Evolutionary conservation across 371 early-diverging fungal genomes (phyloP).

Genomic region (Mortierella sp.): DNA sequence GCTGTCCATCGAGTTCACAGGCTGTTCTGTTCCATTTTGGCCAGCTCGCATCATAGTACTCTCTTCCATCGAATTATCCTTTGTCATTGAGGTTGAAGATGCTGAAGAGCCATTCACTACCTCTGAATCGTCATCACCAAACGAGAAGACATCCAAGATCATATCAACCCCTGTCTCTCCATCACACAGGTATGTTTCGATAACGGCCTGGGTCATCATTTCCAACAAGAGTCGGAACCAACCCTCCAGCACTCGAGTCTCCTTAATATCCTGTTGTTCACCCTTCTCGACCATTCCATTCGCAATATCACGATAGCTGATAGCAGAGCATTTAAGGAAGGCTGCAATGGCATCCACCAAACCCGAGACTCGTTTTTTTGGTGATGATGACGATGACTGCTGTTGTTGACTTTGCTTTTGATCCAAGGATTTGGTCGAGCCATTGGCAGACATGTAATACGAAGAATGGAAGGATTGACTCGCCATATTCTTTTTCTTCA

Average conservation of each 20-base stretch:
- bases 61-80: constrained; percentile 10
- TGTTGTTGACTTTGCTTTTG: not conserved
- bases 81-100: not conserved
- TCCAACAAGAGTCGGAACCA: constrained; percentile 71
- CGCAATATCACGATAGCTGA: constrained; percentile 54
- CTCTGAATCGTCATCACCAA: constrained; percentile 59
- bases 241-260: constrained; percentile 58
- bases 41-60: too few relatives aligned
- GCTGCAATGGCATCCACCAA: constrained; percentile 69
- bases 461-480: constrained; percentile 16
- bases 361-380: constrained; percentile 37
- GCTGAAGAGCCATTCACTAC: not conserved
- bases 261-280: constrained; percentile 11
- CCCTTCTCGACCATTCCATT: constrained; percentile 25
- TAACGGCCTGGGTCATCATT: constrained; percentile 68
- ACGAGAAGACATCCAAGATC: constrained; percentile 68
- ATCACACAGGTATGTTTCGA: constrained; percentile 70
- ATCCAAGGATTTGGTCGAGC: constrained; percentile 5
- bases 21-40: not conserved
- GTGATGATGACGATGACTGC: constrained; percentile 1
- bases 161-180: constrained; percentile 61
- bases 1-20: constrained; percentile 3
- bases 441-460: constrained; percentile 19
- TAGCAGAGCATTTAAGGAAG: constrained; percentile 66
- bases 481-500: constrained; percentile 40